Base-by-base conservation (phyloP, 192 early-diverging fungal species). In the Podila epicladia region DNA sequence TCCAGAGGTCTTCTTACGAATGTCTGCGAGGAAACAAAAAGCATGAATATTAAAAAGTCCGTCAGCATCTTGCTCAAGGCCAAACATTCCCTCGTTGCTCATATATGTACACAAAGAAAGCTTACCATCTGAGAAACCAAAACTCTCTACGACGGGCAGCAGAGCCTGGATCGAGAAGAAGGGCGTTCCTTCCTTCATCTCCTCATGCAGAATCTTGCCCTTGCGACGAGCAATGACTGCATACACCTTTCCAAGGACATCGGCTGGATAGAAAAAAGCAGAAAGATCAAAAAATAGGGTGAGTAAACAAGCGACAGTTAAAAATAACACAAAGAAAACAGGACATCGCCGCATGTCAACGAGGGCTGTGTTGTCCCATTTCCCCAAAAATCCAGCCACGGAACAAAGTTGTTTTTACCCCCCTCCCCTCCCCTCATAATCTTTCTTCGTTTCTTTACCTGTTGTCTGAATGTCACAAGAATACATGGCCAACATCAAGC, bases 101-200 rank as follows among this genome's bases (percentile, higher is more conserved):
- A 53, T 17, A 60, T 55, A 64, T 51, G 38, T 53, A 12, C 6
- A n/a, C n/a, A 48, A 63, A 41, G 69, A 76, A 94, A 90, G 93
- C 53, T 1, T 55, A 55, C 53, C 53, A 77, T 99, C 98, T 9
- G 95, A 91, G 84, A 99, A 98, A n/a, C 98, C 98, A 89, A 99
- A 99, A 60, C 93, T 95, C 80, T 99, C 98, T 31, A 99, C 90
- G 19, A 99, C 97, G 5, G 98, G 98, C 22, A 99, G 80, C 13
- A 89, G 68, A 0, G 96, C 89, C 69, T 90, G 88, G 79, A 99
- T 95, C 49, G 92, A 90, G 82, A 97, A 99, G 73, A 97, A 97
- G 3, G 96, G 94, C 4, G 98, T 99, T 50, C 97, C 98, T 70
- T 99, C 98, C 80, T 95, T 94, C 86, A 99, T 91, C 74, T 99